Base-by-base conservation (phyloP, 2,329 filamentous ascomycete genomes). In the Cryoendolithus antarcticus region DNA sequence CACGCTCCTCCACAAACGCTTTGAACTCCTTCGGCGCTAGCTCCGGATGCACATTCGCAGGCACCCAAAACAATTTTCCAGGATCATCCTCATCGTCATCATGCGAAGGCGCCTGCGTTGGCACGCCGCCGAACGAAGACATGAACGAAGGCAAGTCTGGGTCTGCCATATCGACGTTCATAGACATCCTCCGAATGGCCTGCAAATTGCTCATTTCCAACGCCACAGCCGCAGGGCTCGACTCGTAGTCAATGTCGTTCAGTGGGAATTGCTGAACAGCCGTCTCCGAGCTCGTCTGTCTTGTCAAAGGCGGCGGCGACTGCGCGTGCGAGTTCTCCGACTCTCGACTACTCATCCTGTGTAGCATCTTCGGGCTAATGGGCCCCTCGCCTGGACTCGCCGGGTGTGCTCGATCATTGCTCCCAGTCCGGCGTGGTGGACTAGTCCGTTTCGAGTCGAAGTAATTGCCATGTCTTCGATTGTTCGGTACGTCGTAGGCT, bases 1-100 rank as follows among this genome's bases (percentile, higher is more conserved):
- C 85, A 55, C 88, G 80, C 46, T 88, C 93, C 54, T 98, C 89
- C 2, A 98, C 73, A 50, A 96, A 98, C 1, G 82, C 89, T 62
- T 93, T 95, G 69, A 96, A 98, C 51, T 95, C 91, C 55, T 83
- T 86, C 1, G 91, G 91, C 2, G 91, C 91, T 35, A 98, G 69
- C 61, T 98, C 91, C 1, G 91, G 91, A 53, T 98, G 91, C 21
- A 98, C 73, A 42, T 86, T 77, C 15, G 91, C 91, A 4, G 91
- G 91, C 4, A 98, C 91, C 91, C 91, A 98, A 48, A 96, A 83
- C 43, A 96, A 65, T 45, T 86, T 75, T 2, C 88, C 86, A 6
- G 86, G 77, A 57, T 96, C 89, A 51, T 86, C 82, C 57, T 93
- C 86, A 46, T 85, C 82, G 44, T 76, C 74, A 27, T 77, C 48